Conservation (phyloP, 2,329 filamentous ascomycete species). For the Xylaria arbuscula region DNA sequence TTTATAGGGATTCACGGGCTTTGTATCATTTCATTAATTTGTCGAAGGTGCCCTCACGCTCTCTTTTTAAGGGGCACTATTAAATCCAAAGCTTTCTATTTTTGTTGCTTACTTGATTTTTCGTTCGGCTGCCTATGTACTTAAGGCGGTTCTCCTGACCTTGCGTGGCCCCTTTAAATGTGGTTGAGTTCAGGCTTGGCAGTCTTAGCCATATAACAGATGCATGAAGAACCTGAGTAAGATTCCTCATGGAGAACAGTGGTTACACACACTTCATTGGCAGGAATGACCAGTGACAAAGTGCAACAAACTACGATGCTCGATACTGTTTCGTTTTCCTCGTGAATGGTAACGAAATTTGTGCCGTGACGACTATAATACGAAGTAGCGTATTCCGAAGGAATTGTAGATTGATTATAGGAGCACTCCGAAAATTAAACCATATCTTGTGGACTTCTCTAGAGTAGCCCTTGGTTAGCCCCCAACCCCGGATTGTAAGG, state of each 20-base stretch:
- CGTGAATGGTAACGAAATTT: not conserved
- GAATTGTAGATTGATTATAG: not conserved
- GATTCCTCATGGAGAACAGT: not conserved
- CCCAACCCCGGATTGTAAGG: not conserved
- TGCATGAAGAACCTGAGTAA: not conserved
- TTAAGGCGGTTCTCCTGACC: no score
- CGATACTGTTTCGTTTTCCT: not conserved
- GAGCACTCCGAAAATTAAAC: not conserved
- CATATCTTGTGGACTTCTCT: not conserved
- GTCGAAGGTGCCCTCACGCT: no score
- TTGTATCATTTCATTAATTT: no score
- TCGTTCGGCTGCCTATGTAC: no score
- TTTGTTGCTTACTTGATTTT: no score
- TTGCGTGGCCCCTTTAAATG: no score
- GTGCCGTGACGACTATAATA: not conserved
- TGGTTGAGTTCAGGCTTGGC: no score
- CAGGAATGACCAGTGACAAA: not conserved
- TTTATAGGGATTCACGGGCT: no score
- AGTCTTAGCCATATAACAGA: not conserved
- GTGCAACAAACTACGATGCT: not conserved
- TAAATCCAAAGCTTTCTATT: no score
- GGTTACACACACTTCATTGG: not conserved
- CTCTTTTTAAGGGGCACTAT: no score
- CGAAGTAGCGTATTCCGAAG: not conserved
- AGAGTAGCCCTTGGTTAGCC: not conserved